Evolutionary conservation across 129 eudicot genomes (phyloP).

Genomic region (Flaveria brownii): DNA sequence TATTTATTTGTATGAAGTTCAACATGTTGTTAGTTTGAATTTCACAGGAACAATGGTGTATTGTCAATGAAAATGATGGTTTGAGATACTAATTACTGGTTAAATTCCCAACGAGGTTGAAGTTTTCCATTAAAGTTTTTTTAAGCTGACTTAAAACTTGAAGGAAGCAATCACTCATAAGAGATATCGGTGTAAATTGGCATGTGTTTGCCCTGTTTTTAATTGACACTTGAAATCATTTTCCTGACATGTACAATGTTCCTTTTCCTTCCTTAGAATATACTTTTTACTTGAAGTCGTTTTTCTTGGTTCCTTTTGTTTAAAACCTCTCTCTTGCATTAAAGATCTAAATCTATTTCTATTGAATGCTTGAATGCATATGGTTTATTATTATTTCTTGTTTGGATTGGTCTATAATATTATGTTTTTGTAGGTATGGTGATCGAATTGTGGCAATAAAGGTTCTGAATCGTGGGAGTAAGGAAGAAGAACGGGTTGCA

Average conservation of each 20-base stretch:
- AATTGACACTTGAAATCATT: constrained; percentile 3
- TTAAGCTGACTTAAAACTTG: no score
- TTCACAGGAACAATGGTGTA: neutral
- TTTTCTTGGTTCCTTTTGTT: neutral
- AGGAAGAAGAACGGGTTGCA: constrained; percentile 64
- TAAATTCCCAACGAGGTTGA: neutral
- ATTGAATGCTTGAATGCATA: constrained; percentile 4
- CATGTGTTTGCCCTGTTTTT: constrained; percentile 15
- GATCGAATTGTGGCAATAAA: constrained; percentile 86
- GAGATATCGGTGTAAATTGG: constrained; percentile 11
- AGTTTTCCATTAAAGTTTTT: no score
- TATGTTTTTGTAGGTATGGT: constrained; percentile 55
- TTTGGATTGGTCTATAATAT: neutral
- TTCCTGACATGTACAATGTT: neutral
- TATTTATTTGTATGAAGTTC: constrained; percentile 1
- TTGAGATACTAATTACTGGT: no score
- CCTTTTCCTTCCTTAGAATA: constrained; percentile 6
- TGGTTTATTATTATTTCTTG: neutral
- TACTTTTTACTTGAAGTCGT: neutral
- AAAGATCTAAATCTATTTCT: neutral
- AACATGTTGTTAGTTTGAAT: neutral
- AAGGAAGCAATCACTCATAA: constrained; percentile 1
- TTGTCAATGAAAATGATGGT: neutral
- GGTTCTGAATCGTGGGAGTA: constrained; percentile 81
- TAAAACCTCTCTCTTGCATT: constrained; percentile 9